Evolutionary conservation across 179 eudicot genomes (phyloP).

Genomic region (Beta macrorhiza): DNA sequence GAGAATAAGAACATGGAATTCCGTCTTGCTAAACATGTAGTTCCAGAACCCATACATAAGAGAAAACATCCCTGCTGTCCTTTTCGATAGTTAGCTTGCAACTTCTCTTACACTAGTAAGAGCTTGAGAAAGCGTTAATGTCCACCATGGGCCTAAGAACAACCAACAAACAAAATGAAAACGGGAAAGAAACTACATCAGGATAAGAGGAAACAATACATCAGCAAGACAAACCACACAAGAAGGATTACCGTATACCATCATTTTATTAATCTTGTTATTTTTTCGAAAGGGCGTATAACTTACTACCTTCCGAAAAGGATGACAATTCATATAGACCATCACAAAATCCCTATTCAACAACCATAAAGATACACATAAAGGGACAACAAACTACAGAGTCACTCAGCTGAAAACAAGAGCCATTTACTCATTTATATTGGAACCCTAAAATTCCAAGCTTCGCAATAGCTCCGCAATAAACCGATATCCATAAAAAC

Average conservation of each 20-base stretch:
- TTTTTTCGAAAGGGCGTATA: background rate
- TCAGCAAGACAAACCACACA: background rate
- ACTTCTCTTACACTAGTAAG: slow-evolving; percentile 35
- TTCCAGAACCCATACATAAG: slow-evolving; percentile 89
- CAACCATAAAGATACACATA: background rate
- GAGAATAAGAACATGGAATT: slow-evolving; percentile 93
- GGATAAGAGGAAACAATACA: no score
- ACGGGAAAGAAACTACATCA: background rate
- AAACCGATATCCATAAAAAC: background rate
- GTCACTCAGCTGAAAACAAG: background rate
- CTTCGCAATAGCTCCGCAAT: background rate
- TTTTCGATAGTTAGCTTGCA: slow-evolving; percentile 18
- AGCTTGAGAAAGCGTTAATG: slow-evolving; percentile 9
- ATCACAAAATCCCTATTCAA: background rate
- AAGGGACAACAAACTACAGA: background rate
- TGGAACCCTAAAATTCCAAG: background rate
- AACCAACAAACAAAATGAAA: background rate
- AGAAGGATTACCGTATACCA: background rate
- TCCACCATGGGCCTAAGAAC: background rate
- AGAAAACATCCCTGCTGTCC: slow-evolving; percentile 65
- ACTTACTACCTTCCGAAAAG: background rate
- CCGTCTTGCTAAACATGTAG: slow-evolving; percentile 81
- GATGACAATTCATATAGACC: background rate
- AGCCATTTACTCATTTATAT: background rate
- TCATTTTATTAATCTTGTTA: background rate